A percentile compares a stretch with the other conserved stretches of the same genome.
phyloP scores from a whole-genome alignment of 345 rosid species.

The Adansonia digitata region DNA sequence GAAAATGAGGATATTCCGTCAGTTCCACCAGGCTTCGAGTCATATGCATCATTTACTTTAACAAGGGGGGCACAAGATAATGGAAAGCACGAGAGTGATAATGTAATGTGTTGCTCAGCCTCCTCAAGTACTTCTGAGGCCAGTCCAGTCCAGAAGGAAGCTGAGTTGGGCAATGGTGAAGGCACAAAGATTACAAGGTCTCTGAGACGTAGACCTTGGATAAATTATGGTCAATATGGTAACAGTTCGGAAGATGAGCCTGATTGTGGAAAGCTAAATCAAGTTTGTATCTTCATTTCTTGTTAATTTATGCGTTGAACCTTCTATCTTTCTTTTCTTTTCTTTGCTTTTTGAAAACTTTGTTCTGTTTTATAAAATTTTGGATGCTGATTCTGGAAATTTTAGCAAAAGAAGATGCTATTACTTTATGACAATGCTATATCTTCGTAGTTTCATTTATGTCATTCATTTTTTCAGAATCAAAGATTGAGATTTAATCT shows the following conservation, averaged over 20 bases:
- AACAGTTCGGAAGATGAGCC: conserved; percentile 46
- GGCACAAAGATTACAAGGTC: conserved; percentile 42
- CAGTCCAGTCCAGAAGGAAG: conserved; percentile 40
- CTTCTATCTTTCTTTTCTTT: neutral
- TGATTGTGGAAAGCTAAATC: conserved; percentile 44
- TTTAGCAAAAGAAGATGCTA: neutral
- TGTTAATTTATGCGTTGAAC: neutral
- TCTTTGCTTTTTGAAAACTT: neutral
- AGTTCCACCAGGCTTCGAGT: conserved; percentile 95
- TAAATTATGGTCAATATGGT: conserved; percentile 44
- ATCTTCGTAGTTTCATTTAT: conserved; percentile 8
- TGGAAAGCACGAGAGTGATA: conserved; percentile 32
- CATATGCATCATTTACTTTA: conserved; percentile 67
- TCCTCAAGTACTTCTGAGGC: conserved; percentile 36
- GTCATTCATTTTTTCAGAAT: conserved; percentile 41
- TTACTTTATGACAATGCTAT: neutral
- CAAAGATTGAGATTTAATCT: conserved; percentile 36
- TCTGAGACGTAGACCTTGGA: conserved; percentile 58
- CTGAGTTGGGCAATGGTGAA: conserved; percentile 31
- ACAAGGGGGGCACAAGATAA: conserved; percentile 39
- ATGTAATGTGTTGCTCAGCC: conserved; percentile 30
- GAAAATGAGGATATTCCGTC: conserved; percentile 82
- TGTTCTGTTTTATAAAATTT: neutral
- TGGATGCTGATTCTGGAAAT: conserved; percentile 4
- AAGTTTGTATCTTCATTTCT: conserved; percentile 32